phyloP scores from a whole-genome alignment of 202 grass and related monocot genomes.

The Schoenoplectus tabernaemontani region DNA sequence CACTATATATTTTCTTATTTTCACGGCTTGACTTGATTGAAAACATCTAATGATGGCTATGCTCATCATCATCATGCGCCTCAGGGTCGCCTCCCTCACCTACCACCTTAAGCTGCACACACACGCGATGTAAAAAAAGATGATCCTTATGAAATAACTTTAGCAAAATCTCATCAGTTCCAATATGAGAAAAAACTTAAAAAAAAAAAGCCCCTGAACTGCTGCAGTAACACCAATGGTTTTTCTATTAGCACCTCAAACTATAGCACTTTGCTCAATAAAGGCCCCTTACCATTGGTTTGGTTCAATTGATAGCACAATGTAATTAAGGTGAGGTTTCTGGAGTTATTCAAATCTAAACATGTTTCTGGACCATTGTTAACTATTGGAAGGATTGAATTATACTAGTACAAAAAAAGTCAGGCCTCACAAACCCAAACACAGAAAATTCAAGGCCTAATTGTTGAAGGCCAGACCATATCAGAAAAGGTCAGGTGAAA shows the following conservation, averaged over 20 bases:
- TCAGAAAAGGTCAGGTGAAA: not conserved
- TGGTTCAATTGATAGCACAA: not conserved
- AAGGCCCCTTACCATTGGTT: not conserved
- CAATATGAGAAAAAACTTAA: not conserved
- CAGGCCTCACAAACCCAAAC: not conserved
- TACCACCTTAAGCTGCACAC: constrained; percentile 78
- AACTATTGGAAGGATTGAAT: not conserved
- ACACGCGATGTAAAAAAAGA: not conserved
- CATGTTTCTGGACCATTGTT: not conserved
- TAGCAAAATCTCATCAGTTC: not conserved
- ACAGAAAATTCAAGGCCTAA: not conserved
- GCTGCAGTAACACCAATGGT: not conserved
- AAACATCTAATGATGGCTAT: constrained; percentile 33
- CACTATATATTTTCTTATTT: constrained; percentile 24
- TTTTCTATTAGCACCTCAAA: not conserved
- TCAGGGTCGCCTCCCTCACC: constrained; percentile 79
- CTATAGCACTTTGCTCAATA: not conserved
- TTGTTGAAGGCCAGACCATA: not conserved
- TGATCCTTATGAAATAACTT: not conserved
- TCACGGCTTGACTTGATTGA: constrained; percentile 8
- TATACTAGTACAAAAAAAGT: not conserved
- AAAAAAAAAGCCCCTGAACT: not conserved
- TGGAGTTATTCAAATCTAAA: not conserved
- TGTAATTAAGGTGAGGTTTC: not conserved
- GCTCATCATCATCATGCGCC: constrained; percentile 46